These are phyloP conservation scores for Rhizopus stolonifer DNA, from an alignment of 371 early-diverging fungal species.

Conservation along the genomic window DNA sequence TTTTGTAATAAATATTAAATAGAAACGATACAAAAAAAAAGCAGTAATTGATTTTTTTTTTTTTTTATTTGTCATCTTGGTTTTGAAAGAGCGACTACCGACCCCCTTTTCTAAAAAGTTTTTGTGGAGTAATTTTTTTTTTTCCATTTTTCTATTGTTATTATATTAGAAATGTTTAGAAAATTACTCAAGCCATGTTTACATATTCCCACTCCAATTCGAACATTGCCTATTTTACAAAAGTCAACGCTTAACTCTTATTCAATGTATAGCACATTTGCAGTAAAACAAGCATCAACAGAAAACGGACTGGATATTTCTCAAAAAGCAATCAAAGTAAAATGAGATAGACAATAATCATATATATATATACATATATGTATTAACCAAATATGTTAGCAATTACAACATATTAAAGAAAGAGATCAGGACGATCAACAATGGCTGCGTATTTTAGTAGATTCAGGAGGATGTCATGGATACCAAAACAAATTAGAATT, in stretches of 20 bases:
- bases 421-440: conserved; percentile 59
- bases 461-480: conserved; percentile 96
- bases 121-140: not conserved
- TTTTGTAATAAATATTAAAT: too few species aligned
- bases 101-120: not conserved
- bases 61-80: too few species aligned
- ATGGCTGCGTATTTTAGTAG: conserved; percentile 80
- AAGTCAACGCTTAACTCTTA: not conserved
- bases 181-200: conserved; percentile 5
- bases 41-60: too few species aligned
- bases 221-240: not conserved
- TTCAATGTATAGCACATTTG: conserved; percentile 6
- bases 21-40: too few species aligned
- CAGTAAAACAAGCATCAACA: conserved; percentile 25
- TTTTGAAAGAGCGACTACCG: too few species aligned
- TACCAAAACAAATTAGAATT: conserved; percentile 92
- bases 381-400: conserved; percentile 51
- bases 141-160: not conserved
- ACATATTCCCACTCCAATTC: not conserved
- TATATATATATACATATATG: too few species aligned
- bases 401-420: conserved; percentile 61
- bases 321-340: conserved; percentile 44
- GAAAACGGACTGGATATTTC: conserved; percentile 41
- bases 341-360: too few species aligned
- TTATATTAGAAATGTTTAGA: conserved; percentile 10